Evolutionary conservation across 192 early-diverging fungal species (phyloP), one percentile per base, ranked within the genome.

Genomic region (Paraglomus brasilianum): DNA sequence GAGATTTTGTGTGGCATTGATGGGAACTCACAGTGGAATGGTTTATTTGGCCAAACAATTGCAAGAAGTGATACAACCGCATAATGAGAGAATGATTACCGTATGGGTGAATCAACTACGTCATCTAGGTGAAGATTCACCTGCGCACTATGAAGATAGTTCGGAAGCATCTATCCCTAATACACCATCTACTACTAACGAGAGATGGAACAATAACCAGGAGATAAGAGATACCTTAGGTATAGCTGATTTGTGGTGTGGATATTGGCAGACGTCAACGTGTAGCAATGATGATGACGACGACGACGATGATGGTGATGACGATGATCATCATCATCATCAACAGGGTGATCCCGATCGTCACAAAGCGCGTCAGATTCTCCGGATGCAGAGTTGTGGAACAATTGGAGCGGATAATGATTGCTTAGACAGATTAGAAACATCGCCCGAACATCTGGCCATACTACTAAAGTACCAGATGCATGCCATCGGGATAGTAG

Each of bases 281-380:
- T 61, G 70, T 22, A 59, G 62, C 22, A 66, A 67, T 62, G 65
- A 72, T 52, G 71, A 72, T 52, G 71, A 66, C 7, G 71, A 72
- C 38, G 65, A 72, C 43, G 71, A 72, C 43, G 71, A 63, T n/a
- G 52, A 67, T 42, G 24, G 10, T 8, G 59, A 72, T 21, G 71
- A 72, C 41, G 64, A 72, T 4, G 14, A 17, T 14, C 13, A 1
- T 7, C 38, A 8, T 5, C 44, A 72, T 30, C 17, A 15, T 5
- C 46, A 72, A 24, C 22, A 58, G 24, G 59, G 48, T 11, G 64
- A 65, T 72, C 36, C 39, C 41, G 40, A 53, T 56, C 22, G 52
- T 22, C 36, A 22, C 36, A 72, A 63, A 49, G 71, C 71, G n/a
- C 39, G 71, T 10, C 71, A 42, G 13, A 66, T 66, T n/a, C 47